These are phyloP conservation scores for Botrytis elliptica DNA, from an alignment of 2,329 filamentous ascomycete species.

Conservation along the genomic window DNA sequence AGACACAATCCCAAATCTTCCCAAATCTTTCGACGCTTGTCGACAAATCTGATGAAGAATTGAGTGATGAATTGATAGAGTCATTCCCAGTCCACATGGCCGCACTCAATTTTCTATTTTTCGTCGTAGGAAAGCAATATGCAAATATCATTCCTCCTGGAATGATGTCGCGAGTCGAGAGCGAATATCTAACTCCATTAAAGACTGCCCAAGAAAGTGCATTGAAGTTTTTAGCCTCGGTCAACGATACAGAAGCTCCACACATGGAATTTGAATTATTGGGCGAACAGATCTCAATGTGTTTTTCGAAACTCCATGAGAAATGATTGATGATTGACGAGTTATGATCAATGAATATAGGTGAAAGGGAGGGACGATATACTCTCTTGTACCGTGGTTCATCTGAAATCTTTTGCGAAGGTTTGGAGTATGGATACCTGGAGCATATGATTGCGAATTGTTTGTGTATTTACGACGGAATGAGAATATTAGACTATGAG, in stretches of 20 bases:
- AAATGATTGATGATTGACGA: slow-evolving; percentile 16
- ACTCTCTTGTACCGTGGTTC: not conserved
- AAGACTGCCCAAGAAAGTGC: slow-evolving; percentile 43
- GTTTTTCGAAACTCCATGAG: slow-evolving; percentile 26
- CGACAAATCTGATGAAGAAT: slow-evolving; percentile 43
- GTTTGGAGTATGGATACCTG: slow-evolving; percentile 9
- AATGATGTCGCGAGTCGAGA: slow-evolving; percentile 57
- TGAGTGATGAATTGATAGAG: slow-evolving; percentile 53
- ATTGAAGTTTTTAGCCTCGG: slow-evolving; percentile 21
- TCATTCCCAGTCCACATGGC: slow-evolving; percentile 57
- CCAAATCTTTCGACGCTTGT: slow-evolving; percentile 52
- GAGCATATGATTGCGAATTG: not conserved
- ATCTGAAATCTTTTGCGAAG: not conserved
- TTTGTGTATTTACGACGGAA: not conserved
- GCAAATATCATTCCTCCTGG: slow-evolving; percentile 52
- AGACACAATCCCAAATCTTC: slow-evolving; percentile 61
- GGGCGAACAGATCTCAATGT: slow-evolving; percentile 33
- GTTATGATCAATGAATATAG: not conserved
- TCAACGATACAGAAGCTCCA: slow-evolving; percentile 11
- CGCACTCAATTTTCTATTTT: slow-evolving; percentile 59
- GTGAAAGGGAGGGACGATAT: not conserved
- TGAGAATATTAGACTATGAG: not conserved
- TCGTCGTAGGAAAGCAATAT: slow-evolving; percentile 51
- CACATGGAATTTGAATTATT: slow-evolving; percentile 32
- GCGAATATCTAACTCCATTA: slow-evolving; percentile 58